These are phyloP conservation scores for Umbelopsis sp. DNA, from an alignment of 192 early-diverging fungal species.

Conservation along the genomic window DNA sequence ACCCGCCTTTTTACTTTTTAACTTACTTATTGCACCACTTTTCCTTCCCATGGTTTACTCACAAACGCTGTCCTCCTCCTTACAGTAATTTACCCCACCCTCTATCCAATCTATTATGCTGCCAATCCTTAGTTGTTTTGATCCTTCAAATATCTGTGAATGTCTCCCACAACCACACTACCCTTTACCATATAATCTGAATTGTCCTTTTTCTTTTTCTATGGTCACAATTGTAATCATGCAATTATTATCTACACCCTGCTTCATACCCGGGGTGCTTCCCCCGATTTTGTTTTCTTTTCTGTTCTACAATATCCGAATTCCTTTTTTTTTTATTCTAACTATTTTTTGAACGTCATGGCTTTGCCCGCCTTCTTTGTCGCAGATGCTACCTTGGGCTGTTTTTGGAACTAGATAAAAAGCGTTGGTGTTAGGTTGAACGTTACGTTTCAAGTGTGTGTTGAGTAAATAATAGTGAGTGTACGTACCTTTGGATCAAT, in stretches of 20 bases:
- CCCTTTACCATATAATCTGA: background rate
- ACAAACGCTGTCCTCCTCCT: background rate
- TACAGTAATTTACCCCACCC: no score
- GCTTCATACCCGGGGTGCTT: no score
- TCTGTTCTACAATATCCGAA: background rate
- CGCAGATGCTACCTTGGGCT: slow-evolving; percentile 15
- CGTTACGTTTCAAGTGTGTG: no score
- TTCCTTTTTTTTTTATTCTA: background rate
- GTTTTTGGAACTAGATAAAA: background rate
- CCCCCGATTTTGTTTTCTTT: background rate
- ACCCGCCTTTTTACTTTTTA: no score
- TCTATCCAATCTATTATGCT: background rate
- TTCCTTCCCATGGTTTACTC: no score
- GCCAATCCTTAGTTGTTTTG: background rate
- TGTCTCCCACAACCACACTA: no score
- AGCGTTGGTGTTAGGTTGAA: background rate
- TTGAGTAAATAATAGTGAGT: background rate
- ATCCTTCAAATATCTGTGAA: background rate
- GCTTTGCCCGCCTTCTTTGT: background rate
- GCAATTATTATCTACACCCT: no score
- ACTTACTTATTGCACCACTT: no score
- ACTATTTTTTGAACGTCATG: slow-evolving; percentile 7
- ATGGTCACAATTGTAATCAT: no score
- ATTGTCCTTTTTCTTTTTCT: no score
- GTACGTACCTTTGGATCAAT: background rate